Conservation (phyloP, 2,329 filamentous ascomycete species). For the Helicocarpus griseus region DNA sequence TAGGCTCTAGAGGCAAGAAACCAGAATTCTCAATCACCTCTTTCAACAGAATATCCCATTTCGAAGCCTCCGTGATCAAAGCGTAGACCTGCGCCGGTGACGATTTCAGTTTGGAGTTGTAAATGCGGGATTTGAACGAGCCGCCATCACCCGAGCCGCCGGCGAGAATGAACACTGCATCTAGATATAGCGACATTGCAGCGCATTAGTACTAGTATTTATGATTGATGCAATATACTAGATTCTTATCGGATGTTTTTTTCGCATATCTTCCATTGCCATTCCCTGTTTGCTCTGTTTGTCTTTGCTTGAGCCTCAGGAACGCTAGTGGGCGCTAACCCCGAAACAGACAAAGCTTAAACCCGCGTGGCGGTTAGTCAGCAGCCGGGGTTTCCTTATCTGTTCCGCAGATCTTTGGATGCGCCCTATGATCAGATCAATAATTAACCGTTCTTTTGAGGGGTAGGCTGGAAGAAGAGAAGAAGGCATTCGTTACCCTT, state of each 20-base stretch:
- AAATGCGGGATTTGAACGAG: constrained; percentile 79
- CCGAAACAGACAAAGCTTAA: not conserved
- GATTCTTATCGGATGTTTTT: not conserved
- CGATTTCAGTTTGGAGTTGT: constrained; percentile 66
- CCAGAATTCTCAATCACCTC: constrained; percentile 79
- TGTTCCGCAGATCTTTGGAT: not conserved
- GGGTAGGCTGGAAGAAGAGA: too few relatives aligned
- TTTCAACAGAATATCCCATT: constrained; percentile 80
- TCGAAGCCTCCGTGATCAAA: constrained; percentile 72
- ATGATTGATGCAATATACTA: too few relatives aligned
- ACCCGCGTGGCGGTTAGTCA: not conserved
- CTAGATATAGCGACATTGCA: constrained; percentile 87
- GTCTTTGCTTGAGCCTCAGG: not conserved
- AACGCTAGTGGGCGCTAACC: not conserved
- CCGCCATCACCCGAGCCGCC: constrained; percentile 51
- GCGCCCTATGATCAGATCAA: not conserved
- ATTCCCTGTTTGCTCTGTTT: not conserved
- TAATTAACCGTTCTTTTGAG: not conserved
- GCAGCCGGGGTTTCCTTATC: not conserved
- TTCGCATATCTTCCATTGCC: not conserved
- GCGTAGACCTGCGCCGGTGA: constrained; percentile 77
- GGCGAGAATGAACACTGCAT: constrained; percentile 67
- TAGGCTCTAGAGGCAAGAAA: constrained; percentile 69
- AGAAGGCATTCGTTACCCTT: too few relatives aligned
- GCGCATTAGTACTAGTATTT: not conserved